Evolutionary conservation across 2,329 filamentous ascomycete genomes (phyloP), one percentile per base, ranked within the genome.

Genomic region (Aspergillus pseudoglaucus): DNA sequence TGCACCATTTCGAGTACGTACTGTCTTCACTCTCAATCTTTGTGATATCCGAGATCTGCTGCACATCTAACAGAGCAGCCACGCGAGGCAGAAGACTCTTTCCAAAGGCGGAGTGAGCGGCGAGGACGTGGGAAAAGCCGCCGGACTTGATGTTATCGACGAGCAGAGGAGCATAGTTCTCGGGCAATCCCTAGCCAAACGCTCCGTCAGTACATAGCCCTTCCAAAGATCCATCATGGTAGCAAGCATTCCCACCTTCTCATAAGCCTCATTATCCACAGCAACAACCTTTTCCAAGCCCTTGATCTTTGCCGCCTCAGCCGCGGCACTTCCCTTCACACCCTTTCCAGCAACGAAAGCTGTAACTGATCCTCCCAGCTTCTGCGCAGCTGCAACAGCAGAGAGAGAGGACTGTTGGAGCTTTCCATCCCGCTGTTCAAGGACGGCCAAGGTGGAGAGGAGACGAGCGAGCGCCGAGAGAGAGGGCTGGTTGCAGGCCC

Each of bases 131-230:
- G 52, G 90, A 95, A 70, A 90, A 97, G 51, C 85, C 88, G 51
- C 88, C 90, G 67, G 93, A 93, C 75, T 95, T 95, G 71, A 97
- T 91, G 71, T 97, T 98, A 70, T 97, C 91, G 45, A 90, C 87
- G 37, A 98, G 77, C 42, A 98, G 77, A 47, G 90, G 87, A n/a
- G 91, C 93, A 65, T 82, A 97, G 76, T 88, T 96, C 74, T 98
- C 93, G 45, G 93, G 84, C 2, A 98, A 80, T 44, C 90, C 89
- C 88, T 90, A 56, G 42, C 12, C 32, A 44, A 44, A 27, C 51
- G 53, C 57, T 44, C 45, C 25, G 44, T 42, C 7, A 41, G 25
- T 22, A 23, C 30, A 7, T 33, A 6, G 15, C 22, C 17, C 37
- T 5, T 12, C 2, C 2, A 22, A 18, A 37, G 8, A 42, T 14